These are phyloP conservation scores for Cicer bijugum DNA, from an alignment of 306 rosid genomes.

Conservation along the genomic window DNA sequence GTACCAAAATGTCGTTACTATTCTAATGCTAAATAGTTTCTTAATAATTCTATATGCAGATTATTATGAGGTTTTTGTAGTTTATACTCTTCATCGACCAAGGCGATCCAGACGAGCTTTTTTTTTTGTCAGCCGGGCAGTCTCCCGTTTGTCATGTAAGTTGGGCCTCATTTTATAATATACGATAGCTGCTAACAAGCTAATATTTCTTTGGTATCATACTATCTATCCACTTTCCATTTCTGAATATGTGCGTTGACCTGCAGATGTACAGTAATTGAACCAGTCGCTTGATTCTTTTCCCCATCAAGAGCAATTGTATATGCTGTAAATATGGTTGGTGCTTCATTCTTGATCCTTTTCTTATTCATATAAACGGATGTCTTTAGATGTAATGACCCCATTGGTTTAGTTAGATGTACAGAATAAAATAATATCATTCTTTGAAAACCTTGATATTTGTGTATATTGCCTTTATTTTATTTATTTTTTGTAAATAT, in stretches of 20 bases:
- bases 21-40: constrained; percentile 23
- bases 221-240: constrained; percentile 15
- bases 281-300: constrained; percentile 51
- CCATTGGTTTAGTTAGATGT: constrained; percentile 51
- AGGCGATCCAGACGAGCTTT: constrained; percentile 44
- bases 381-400: constrained; percentile 38
- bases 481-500: constrained; percentile 46
- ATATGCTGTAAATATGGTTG: constrained; percentile 50
- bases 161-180: constrained; percentile 36
- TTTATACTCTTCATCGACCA: constrained; percentile 36
- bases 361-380: constrained; percentile 34
- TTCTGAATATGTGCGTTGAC: constrained; percentile 37
- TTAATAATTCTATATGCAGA: constrained; percentile 36
- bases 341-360: constrained; percentile 43
- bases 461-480: constrained; percentile 46
- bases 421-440: constrained; percentile 48
- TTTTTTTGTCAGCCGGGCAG: constrained; percentile 33
- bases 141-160: constrained; percentile 46
- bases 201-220: constrained; percentile 34
- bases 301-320: constrained; percentile 44
- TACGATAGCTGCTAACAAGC: constrained; percentile 17
- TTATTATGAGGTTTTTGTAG: constrained; percentile 30
- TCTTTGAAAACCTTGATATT: constrained; percentile 50
- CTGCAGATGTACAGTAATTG: constrained; percentile 55
- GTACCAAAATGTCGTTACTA: constrained; percentile 12